These are phyloP conservation scores for Cerrena zonata DNA, from an alignment of 1,284 basidiomycete genomes.

Conservation along the genomic window DNA sequence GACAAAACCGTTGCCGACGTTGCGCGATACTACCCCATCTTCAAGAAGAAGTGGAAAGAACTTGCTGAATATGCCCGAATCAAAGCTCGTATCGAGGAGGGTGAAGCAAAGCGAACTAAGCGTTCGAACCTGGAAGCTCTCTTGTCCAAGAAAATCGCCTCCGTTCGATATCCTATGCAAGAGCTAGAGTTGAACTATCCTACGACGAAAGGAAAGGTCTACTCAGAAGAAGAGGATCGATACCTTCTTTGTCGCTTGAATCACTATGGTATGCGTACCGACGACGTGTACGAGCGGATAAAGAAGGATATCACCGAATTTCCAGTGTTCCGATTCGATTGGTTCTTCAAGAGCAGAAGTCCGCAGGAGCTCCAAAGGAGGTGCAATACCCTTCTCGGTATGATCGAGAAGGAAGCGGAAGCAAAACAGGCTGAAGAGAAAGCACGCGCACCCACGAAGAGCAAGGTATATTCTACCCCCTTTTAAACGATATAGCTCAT, in stretches of 20 bases:
- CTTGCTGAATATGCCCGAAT: slow-evolving; percentile 82
- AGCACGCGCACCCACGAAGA: slow-evolving; percentile 47
- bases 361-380: slow-evolving; percentile 86
- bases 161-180: slow-evolving; percentile 85
- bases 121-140: slow-evolving; percentile 79
- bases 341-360: slow-evolving; percentile 96
- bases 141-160: slow-evolving; percentile 74
- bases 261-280: slow-evolving; percentile 87
- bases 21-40: slow-evolving; percentile 76
- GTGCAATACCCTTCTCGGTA: slow-evolving; percentile 82
- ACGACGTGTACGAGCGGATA: slow-evolving; percentile 93
- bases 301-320: slow-evolving; percentile 95
- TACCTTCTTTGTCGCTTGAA: slow-evolving; percentile 89
- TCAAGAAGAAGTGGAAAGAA: slow-evolving; percentile 87
- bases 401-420: slow-evolving; percentile 90
- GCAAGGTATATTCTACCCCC: slow-evolving; percentile 42
- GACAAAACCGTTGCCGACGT: slow-evolving; percentile 84
- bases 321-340: slow-evolving; percentile 95
- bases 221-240: slow-evolving; percentile 94
- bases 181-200: slow-evolving; percentile 91
- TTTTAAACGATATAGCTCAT: slow-evolving; percentile 7
- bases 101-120: slow-evolving; percentile 82
- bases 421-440: slow-evolving; percentile 61
- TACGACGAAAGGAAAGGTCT: slow-evolving; percentile 92
- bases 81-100: slow-evolving; percentile 74